Conservation (phyloP, 140 eudicot species). For the Senecio squalidus region DNA sequence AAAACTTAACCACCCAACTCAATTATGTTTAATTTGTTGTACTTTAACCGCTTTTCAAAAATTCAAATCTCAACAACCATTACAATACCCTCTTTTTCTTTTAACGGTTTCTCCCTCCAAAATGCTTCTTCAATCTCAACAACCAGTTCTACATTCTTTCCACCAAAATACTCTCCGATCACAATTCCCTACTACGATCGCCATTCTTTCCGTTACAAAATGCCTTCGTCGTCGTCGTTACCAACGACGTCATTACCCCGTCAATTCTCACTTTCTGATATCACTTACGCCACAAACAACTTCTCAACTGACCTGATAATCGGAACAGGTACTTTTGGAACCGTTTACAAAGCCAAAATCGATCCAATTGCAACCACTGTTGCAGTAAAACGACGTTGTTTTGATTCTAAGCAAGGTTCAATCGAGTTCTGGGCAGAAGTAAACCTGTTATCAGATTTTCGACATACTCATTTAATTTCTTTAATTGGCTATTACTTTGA, state of each 20-base stretch:
- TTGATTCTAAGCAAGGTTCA: constrained; percentile 3
- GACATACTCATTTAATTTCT: constrained; percentile 2
- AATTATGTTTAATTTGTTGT: no score
- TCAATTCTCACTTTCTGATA: constrained; percentile 6
- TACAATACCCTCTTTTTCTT: no score
- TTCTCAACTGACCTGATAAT: constrained; percentile 5
- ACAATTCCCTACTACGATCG: neutral
- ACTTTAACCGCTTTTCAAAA: no score
- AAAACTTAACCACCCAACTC: no score
- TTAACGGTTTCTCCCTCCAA: no score
- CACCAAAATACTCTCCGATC: neutral
- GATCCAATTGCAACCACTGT: neutral
- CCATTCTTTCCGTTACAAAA: neutral
- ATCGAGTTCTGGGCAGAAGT: constrained; percentile 2
- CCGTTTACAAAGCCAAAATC: constrained; percentile 3
- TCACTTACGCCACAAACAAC: constrained; percentile 9
- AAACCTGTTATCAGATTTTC: neutral
- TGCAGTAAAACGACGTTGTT: neutral
- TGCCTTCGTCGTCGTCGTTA: neutral
- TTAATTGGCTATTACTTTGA: constrained; percentile 5
- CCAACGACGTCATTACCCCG: neutral
- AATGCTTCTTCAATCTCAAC: no score
- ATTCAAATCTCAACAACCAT: no score
- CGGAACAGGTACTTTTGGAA: constrained; percentile 13
- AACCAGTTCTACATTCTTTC: no score